Evolutionary conservation across 108 stramenopile genomes (phyloP), one percentile per base, ranked within the genome.

Genomic region (Conticribra guillardii): DNA sequence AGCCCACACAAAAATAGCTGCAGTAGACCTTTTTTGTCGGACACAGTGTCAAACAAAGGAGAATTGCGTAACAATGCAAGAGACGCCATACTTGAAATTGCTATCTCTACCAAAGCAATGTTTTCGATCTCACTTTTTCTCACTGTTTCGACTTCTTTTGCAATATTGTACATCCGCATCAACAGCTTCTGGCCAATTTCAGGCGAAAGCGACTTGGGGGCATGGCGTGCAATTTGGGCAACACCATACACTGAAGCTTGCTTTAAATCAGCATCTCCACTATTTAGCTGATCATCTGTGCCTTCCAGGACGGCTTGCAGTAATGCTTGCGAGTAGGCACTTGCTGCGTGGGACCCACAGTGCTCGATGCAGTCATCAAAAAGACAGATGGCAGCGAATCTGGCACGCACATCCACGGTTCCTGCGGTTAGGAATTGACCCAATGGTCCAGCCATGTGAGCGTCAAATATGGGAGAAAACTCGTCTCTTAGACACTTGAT

Each of bases 281-380:
- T 82, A 57, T 87, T 77, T 27, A 67, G 45, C 14, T 83, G 76
- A 54, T 84, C 79, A 19, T 37, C n/a, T 17, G 91, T 51, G 21
- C 80, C 87, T 9, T 60, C 63, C 19, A 82, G 51, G 15, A 86
- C 54, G 7, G 73, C 89, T 31, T 82, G 37, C 48, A 82, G 34
- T 7, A 95, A 69, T 18, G 37, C 11, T 0, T 79, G 85, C 44
- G 84, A 81, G 50, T 87, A 75, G 33, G 47, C 67, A 15, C 75
- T 66, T 14, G 89, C 87, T 23, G 85, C 83, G n/a, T 73, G 67
- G 16, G 67, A 33, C 26, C 93, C 90, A 54, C 89, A 89, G 64
- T 84, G 81, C 51, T 92, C 93, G 27, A 95, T 88, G 52, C 84
- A 83, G 51, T 95, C 93, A 65, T 90, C 93, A 73, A 89, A 92